phyloP scores from a whole-genome alignment of 768 basidiomycete genomes.

The Mrakia gelida region DNA sequence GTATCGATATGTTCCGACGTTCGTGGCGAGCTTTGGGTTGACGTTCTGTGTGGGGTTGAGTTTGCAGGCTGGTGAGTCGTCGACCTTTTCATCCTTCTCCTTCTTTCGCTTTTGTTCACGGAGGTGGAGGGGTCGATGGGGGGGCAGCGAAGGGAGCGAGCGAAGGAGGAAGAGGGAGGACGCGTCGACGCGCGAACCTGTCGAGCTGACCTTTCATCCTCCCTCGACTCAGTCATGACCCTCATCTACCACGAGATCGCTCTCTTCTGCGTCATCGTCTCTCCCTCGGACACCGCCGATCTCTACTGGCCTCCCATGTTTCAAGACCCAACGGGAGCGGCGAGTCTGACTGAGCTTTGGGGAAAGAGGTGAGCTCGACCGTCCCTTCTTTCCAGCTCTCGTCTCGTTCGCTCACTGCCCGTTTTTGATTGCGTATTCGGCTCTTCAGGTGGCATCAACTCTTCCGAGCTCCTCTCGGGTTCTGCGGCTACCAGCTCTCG shows the following conservation, averaged over 20 bases:
- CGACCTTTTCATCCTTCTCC: not conserved
- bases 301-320: constrained; percentile 29
- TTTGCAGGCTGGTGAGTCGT: constrained; percentile 8
- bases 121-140: too few species aligned
- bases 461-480: constrained; percentile 23
- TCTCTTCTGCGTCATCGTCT: constrained; percentile 14
- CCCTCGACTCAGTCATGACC: constrained; percentile 13
- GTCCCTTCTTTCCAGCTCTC: not conserved
- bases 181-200: not conserved
- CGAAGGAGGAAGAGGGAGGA: too few species aligned
- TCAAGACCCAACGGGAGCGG: constrained; percentile 19
- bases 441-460: constrained; percentile 16
- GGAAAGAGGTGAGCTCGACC: constrained; percentile 6
- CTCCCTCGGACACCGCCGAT: constrained; percentile 2
- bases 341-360: constrained; percentile 24
- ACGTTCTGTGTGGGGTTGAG: constrained; percentile 19
- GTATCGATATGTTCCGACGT: constrained; percentile 4
- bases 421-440: not conserved
- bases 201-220: not conserved
- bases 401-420: not conserved
- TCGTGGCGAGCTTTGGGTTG: not conserved
- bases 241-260: constrained; percentile 23
- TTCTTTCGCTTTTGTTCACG: too few species aligned
- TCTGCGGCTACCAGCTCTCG: constrained; percentile 1
- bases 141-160: too few species aligned